Evolutionary conservation across 345 rosid genomes (phyloP), one percentile per base, ranked within the genome.

Genomic region (Garcia nutans): DNA sequence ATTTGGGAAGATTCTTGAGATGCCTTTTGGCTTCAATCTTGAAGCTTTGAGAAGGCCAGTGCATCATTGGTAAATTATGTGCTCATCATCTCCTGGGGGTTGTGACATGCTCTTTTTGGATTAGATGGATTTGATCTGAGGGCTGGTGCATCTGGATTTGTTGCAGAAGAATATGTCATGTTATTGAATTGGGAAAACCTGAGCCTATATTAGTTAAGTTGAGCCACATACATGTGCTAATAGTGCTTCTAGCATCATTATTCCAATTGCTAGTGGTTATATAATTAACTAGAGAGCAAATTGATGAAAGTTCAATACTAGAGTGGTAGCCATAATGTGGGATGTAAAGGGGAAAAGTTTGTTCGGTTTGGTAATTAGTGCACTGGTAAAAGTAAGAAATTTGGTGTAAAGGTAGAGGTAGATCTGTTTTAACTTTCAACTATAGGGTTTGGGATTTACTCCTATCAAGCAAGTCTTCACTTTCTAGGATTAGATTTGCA

Each of bases 31-130:
- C 55, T 59, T 47, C 33, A 60, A 31, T 47, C 8, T 17, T 24
- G 54, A 71, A 50, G 60, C 72, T 16, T 50, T 28, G 42, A 28
- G 50, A 45, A 69, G 50, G 72, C 4, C 63, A 60, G 37, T 60
- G 15, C 65, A 60, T 26, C 65, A 24, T 60, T 24, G 37, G 65
- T 60, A 2, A 3, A 50, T 8, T 12, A 44, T 54, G 26, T 23
- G 19, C 19, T 22, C 31, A 66, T 23, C 24, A 66, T 42, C 28
- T 66, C 24, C 7, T 23, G n/a, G 45, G 41, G 24, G 64, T 8
- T 54, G n/a, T 59, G 15, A 23, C 33, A 59, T 59, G 15, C 72
- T 68, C 54, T 20, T 17, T 52, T 69, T 28, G 61, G 11, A 13
- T 22, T 22, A 31, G 31, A 19, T 56, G 24, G 62, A 3, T 31